Conservation (phyloP, 2,329 filamentous ascomycete genomes). For the Alternaria hordeiaustralica region DNA sequence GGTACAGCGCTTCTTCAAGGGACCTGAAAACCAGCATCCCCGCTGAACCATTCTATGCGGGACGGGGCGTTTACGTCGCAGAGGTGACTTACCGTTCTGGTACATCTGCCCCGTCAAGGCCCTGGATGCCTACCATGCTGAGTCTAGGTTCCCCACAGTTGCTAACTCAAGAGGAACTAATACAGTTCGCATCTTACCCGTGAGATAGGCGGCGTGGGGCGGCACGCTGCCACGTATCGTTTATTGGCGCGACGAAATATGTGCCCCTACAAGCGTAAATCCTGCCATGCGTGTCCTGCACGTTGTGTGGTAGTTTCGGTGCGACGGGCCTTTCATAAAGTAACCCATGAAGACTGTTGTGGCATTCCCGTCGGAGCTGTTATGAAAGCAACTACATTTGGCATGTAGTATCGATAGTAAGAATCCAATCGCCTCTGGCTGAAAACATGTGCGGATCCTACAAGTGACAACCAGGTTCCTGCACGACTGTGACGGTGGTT, state of each 20-base stretch:
- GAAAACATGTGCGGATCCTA: background rate
- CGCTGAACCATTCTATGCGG: background rate
- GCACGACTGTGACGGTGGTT: background rate
- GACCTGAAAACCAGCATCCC: background rate
- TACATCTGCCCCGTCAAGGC: background rate
- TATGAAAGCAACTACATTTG: background rate
- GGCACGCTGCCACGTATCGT: background rate
- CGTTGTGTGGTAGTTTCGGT: background rate
- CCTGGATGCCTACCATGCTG: background rate
- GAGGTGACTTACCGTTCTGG: background rate
- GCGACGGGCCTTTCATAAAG: background rate
- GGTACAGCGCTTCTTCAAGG: background rate
- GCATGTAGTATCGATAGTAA: background rate
- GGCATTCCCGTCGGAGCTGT: background rate
- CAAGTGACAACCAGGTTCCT: background rate
- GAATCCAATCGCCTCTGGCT: background rate
- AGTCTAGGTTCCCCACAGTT: slow-evolving; percentile 1
- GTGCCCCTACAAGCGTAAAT: slow-evolving; percentile 2
- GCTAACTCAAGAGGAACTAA: background rate
- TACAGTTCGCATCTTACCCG: background rate
- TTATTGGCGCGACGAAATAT: slow-evolving; percentile 2
- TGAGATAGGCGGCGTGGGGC: background rate
- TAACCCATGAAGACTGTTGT: background rate
- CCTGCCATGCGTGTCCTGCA: slow-evolving; percentile 2
- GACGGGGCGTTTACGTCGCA: background rate